A percentile compares a stretch with the other conserved stretches of the same genome.
These are phyloP conservation scores for Colletotrichum tanaceti DNA, from an alignment of 2,329 filamentous ascomycete genomes.

Conservation along the genomic window DNA sequence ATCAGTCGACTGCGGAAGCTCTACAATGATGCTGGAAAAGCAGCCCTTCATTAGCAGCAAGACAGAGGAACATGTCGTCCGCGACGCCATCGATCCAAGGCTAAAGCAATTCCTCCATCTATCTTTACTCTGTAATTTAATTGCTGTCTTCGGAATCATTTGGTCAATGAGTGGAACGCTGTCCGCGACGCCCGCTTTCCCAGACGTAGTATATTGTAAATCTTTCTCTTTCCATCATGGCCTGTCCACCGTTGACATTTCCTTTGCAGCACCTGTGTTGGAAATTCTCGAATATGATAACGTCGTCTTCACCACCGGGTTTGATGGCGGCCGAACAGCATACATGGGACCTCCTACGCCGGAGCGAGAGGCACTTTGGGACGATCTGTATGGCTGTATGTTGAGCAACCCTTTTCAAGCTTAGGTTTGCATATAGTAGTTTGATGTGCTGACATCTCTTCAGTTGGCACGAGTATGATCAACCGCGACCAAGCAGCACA, in stretches of 20 bases:
- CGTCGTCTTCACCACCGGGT: constrained; percentile 1
- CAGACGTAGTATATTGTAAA: neutral
- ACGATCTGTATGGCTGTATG: constrained; percentile 12
- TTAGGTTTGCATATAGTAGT: neutral
- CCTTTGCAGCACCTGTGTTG: neutral
- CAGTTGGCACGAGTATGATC: constrained; percentile 13
- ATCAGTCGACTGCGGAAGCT: no score
- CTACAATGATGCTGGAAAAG: no score
- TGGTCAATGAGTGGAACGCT: neutral
- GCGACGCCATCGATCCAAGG: no score
- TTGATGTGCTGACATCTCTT: neutral
- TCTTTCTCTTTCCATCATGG: neutral
- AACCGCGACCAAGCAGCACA: constrained; percentile 5
- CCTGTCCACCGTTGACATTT: neutral
- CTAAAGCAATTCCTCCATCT: no score
- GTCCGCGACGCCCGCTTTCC: neutral
- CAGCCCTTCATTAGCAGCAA: no score
- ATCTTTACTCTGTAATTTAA: no score
- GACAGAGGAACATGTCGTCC: no score
- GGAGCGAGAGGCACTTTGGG: constrained; percentile 7
- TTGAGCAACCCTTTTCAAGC: neutral
- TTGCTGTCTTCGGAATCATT: no score
- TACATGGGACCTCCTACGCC: constrained; percentile 2
- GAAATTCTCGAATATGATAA: neutral
- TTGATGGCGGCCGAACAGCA: neutral